Base-by-base conservation (phyloP, 2,329 filamentous ascomycete species). In the Pseudogymnoascus sp. region DNA sequence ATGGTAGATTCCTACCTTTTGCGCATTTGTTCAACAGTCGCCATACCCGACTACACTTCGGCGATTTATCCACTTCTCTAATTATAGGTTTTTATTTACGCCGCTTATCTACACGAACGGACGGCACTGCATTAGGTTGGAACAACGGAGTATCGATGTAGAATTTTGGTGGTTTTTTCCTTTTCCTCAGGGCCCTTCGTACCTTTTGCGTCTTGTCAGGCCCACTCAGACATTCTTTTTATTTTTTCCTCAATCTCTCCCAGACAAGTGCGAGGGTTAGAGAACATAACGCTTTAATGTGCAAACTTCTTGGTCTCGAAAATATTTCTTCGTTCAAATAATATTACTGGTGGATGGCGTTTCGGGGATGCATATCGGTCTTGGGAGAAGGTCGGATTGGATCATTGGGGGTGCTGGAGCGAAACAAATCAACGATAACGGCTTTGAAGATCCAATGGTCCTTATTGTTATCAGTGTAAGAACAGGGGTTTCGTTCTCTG, bases 1-100 rank as follows among this genome's bases (percentile, higher is more conserved):
- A 56, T 78, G 76, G 76, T 78, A 69, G 74, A 53, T 26, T 56
- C 29, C 7, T 21, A 6, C 17, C 10, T 15, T 56, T 7, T 21
- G 2, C 50, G 10, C 29, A 31, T 53, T 15, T 2, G 29, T 29
- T 11, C 26, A 21, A 19, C 50, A 7, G 19, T 13, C n/a, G 10
- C 50, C 26, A 33, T 2, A 6, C 29, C n/a, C 1, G 9, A 56
- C n/a, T 19, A 56, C 50, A 33, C 21, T 15, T 29, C 6, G n/a
- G 50, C 21, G 26, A 7, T 33, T 7, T 19, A 19, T 56, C 35
- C 50, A 56, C 29, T 3, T 5, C 26, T 56, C 50, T 56, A 56
- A 56, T 35, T 35, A 56, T 56, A 33, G 29, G 50, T 56, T 33
- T 33, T 38, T 31, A 53, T 60, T 23, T 44, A 21, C 9, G 29